Evolutionary conservation across 2,329 filamentous ascomycete species (phyloP).

Genomic region (Didymella exigua): DNA sequence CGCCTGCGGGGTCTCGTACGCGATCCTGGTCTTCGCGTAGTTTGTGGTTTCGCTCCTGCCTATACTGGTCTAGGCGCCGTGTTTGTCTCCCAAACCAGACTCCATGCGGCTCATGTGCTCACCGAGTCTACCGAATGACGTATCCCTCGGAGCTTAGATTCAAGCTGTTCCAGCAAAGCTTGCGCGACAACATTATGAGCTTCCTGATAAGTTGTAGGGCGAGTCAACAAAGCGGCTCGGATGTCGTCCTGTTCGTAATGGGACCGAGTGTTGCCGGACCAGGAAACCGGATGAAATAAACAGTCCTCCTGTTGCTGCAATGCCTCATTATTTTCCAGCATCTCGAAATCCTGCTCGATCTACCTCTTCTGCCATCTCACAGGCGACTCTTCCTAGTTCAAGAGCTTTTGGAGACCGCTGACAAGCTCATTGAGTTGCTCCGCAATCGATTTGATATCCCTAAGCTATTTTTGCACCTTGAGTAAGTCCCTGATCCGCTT

Average conservation of each 20-base stretch:
- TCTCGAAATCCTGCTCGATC: no score
- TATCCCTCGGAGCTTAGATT: background rate
- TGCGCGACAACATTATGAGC: background rate
- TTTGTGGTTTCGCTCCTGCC: constrained; percentile 21
- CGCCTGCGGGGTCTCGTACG: constrained; percentile 6
- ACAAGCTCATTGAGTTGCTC: constrained; percentile 51
- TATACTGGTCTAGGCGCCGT: constrained; percentile 16
- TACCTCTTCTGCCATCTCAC: no score
- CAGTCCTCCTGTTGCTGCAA: no score
- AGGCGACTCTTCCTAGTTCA: no score
- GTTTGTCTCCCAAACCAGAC: constrained; percentile 10
- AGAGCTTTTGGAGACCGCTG: constrained; percentile 31
- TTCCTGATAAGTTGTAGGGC: constrained; percentile 1
- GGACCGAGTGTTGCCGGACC: background rate
- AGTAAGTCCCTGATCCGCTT: constrained; percentile 54
- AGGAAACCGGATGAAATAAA: background rate
- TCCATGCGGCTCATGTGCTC: constrained; percentile 1
- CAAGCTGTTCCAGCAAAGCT: background rate
- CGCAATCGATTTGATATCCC: constrained; percentile 53
- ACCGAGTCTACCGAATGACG: constrained; percentile 8
- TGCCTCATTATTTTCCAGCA: no score
- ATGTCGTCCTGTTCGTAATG: background rate
- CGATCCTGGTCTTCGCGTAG: constrained; percentile 3
- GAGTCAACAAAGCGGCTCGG: background rate
- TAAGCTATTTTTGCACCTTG: constrained; percentile 53